Base-by-base conservation (phyloP, 2,329 filamentous ascomycete species). In the Davidsoniella virescens region DNA sequence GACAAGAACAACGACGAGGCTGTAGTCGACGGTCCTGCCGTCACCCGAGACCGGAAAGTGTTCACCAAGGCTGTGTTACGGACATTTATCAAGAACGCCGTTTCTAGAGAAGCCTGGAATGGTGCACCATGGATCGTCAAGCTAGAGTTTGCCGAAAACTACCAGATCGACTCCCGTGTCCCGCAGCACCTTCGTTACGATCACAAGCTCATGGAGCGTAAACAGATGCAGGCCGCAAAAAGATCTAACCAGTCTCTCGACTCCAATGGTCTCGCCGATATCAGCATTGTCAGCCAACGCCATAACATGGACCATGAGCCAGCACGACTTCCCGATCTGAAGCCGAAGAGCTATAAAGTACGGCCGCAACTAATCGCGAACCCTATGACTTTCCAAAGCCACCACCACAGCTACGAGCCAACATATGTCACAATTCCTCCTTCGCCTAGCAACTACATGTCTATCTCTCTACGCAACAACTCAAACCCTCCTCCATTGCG, bases 91-190 rank as follows among this genome's bases (percentile, higher is more conserved):
- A 94, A 94, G 62, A 88, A 93, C 64, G 92, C 87, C 0, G 83
- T 95, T n/a, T 83, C 81, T 2, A 73, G 90, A 54, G 92, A 96
- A 60, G 78, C 87, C 3, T 96, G 88, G 87, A 90, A 80, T 54
- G 90, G 90, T n/a, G 92, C 92, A 0, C 90, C 92, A 0, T 98
- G 92, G 92, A 69, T 94, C 50, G 90, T 96, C 16, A 95, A 93
- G 66, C 75, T 83, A 36, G 80, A 87, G 49, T 80, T 94, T 53
- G 92, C 92, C 1, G 77, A 78, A 43, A 75, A 81, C 55, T 94
- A 92, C 63, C 81, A 86, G 55, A 92, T 98, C 55, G 82, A 87
- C 54, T 87, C 80, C n/a, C 79, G 86, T 49, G 78, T 96, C 10
- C 92, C 92, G 5, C 75, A 80, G 47, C 82, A 93, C 59, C 70